phyloP scores from a whole-genome alignment of 345 rosid genomes.

The Brassica incana region DNA sequence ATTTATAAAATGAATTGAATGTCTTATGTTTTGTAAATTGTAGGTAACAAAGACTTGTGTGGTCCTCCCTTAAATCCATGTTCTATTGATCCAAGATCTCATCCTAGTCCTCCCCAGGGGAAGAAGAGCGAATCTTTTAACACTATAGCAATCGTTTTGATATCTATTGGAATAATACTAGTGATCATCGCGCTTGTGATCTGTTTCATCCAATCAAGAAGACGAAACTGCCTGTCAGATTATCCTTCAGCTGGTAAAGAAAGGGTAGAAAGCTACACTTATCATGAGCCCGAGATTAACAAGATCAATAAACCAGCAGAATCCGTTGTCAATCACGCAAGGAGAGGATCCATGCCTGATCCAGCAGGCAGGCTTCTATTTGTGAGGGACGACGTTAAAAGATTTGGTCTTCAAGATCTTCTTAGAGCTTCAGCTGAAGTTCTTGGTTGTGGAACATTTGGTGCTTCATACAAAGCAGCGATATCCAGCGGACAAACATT shows the following conservation, averaged over 20 bases:
- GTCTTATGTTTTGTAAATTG: conserved; percentile 23
- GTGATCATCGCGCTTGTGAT: conserved; percentile 32
- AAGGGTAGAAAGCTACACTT: conserved; percentile 36
- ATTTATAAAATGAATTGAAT: background rate
- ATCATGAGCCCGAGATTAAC: conserved; percentile 2
- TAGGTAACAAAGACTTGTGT: conserved; percentile 67
- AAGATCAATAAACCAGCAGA: conserved; percentile 8
- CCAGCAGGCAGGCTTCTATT: conserved; percentile 48
- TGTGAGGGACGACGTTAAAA: conserved; percentile 50
- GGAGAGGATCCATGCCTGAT: conserved; percentile 34
- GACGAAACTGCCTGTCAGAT: background rate
- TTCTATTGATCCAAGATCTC: conserved; percentile 26
- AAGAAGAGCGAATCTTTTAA: conserved; percentile 16
- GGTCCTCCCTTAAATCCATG: conserved; percentile 57
- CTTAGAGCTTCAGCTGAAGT: conserved; percentile 73
- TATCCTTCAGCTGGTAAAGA: conserved; percentile 22
- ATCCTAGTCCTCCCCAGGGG: background rate
- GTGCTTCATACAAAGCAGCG: conserved; percentile 71
- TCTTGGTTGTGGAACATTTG: conserved; percentile 77
- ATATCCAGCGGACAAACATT: conserved; percentile 40
- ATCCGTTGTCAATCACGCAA: conserved; percentile 20
- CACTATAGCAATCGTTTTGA: conserved; percentile 34
- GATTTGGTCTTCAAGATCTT: conserved; percentile 67
- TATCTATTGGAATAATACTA: conserved; percentile 33
- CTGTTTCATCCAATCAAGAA: conserved; percentile 28